Evolutionary conservation across 176 grass and related monocot species (phyloP).

Genomic region (Tillandsia leiboldiana): DNA sequence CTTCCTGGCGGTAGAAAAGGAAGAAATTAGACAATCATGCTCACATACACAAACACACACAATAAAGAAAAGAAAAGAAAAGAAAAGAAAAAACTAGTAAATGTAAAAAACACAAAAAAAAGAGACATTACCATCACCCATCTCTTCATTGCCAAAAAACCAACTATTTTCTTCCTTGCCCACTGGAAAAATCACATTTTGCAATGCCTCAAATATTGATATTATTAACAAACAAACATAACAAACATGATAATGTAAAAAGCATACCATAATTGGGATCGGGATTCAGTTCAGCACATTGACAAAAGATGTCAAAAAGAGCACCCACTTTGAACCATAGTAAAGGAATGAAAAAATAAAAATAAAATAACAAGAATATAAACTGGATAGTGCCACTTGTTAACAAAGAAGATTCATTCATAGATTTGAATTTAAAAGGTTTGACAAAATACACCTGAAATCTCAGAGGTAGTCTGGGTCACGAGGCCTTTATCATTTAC

Average conservation of each 20-base stretch:
- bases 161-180: conserved; percentile 45
- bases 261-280: conserved; percentile 67
- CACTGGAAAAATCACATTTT: conserved; percentile 31
- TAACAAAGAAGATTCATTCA: not conserved
- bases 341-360: conserved; percentile 29
- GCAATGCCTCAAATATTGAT: not conserved
- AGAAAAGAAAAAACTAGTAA: conserved; percentile 7
- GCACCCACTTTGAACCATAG: conserved; percentile 51
- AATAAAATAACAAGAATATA: not conserved
- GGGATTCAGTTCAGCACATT: conserved; percentile 91
- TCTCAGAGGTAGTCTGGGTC: too few species aligned
- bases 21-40: conserved; percentile 1
- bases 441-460: too few species aligned
- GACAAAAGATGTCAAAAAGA: conserved; percentile 80
- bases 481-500: too few species aligned
- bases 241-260: not conserved
- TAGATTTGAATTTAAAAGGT: not conserved
- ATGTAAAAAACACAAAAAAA: not conserved
- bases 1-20: conserved; percentile 37
- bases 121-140: conserved; percentile 40
- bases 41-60: not conserved
- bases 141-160: conserved; percentile 52
- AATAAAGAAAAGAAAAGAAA: not conserved
- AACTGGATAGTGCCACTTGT: not conserved
- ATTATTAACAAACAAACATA: not conserved